phyloP scores from a whole-genome alignment of 371 early-diverging fungal species.

The Syncephalastrum monosporum region DNA sequence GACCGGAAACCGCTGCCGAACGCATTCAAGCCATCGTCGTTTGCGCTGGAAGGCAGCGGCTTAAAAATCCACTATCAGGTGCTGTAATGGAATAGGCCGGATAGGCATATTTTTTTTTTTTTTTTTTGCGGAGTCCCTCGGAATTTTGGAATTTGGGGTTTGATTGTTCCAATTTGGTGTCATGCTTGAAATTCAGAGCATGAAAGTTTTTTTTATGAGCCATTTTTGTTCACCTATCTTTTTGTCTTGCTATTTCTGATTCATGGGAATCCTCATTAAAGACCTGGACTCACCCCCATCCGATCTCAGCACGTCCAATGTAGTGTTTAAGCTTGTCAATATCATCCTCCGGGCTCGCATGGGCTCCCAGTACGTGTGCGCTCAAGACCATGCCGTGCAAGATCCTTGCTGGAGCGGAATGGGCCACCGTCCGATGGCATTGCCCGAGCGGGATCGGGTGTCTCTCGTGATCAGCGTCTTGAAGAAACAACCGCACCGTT shows the following conservation, averaged over 20 bases:
- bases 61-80: conserved; percentile 39
- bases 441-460: conserved; percentile 15
- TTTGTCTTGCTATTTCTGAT: too few relatives aligned
- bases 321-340: conserved; percentile 15
- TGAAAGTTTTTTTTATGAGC: too few relatives aligned
- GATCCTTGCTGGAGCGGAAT: conserved; percentile 10
- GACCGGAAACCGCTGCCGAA: conserved; percentile 41
- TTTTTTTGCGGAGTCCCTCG: too few relatives aligned
- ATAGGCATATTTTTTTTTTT: too few relatives aligned
- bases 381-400: conserved; percentile 5
- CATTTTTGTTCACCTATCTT: too few relatives aligned
- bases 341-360: conserved; percentile 21
- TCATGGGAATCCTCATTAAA: too few relatives aligned
- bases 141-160: too few relatives aligned
- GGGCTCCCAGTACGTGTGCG: conserved; percentile 14
- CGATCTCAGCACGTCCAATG: conserved; percentile 8
- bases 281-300: too few relatives aligned
- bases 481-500: conserved; percentile 1
- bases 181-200: too few relatives aligned
- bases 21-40: conserved; percentile 41
- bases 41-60: conserved; percentile 36
- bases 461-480: conserved; percentile 4
- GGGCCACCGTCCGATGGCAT: conserved; percentile 7
- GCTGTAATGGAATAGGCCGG: conserved; percentile 7
- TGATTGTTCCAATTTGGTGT: too few relatives aligned